phyloP scores from a whole-genome alignment of 106 monocot species.

The Agapanthus africanus region DNA sequence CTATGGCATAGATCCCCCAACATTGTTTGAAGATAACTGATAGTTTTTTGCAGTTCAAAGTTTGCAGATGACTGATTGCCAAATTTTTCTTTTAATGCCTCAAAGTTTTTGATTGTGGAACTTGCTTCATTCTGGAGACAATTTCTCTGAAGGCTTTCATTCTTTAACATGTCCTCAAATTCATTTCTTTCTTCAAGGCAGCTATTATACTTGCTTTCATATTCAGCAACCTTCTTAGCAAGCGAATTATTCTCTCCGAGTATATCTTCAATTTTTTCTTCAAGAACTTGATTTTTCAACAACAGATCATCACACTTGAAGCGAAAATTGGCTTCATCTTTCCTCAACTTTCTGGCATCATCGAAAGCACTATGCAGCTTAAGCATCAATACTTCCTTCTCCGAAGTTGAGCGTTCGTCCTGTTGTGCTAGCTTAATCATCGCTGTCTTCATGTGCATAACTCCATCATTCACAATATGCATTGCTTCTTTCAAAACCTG shows the following conservation, averaged over 20 bases:
- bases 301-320: conserved; percentile 52
- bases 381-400: conserved; percentile 33
- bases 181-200: conserved; percentile 48
- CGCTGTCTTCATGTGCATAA: conserved; percentile 31
- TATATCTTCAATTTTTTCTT: conserved; percentile 45
- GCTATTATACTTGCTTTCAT: conserved; percentile 38
- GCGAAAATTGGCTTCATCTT: conserved; percentile 39
- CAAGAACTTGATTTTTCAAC: conserved; percentile 39
- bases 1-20: conserved; percentile 26
- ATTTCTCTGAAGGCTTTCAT: conserved; percentile 45
- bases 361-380: conserved; percentile 37
- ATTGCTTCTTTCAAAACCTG: conserved; percentile 59
- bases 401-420: conserved; percentile 30
- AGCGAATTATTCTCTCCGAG: conserved; percentile 47
- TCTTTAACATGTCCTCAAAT: conserved; percentile 41
- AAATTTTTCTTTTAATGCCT: conserved; percentile 41
- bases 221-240: conserved; percentile 37
- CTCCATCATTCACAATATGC: conserved; percentile 22
- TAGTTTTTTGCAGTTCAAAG: conserved; percentile 32
- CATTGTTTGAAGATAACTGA: conserved; percentile 32
- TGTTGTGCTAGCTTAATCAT: conserved; percentile 37
- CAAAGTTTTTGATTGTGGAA: conserved; percentile 28
- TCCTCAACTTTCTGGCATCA: conserved; percentile 30
- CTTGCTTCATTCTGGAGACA: conserved; percentile 33
- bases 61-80: conserved; percentile 24